Base-by-base conservation (phyloP, 495 filamentous ascomycete species). In the Neurospora sp. region DNA sequence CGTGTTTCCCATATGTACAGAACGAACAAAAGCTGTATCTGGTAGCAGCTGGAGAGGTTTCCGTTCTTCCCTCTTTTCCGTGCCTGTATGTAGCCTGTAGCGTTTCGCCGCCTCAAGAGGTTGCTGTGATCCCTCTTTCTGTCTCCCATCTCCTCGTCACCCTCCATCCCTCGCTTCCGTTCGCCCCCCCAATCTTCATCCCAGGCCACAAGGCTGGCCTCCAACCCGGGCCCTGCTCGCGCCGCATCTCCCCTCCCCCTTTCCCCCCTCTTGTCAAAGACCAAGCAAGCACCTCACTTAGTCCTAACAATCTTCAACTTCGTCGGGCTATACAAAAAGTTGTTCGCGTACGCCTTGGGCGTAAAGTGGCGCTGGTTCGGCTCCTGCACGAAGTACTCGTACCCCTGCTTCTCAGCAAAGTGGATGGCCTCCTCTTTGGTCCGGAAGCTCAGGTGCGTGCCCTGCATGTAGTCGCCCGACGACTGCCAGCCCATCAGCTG, bases 381-480 rank as follows among this genome's bases (percentile, higher is more conserved):
- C 84, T 98, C 96, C 85, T 98, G 96, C 27, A 98, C 93, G 82
- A 97, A 98, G 82, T 98, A 99, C 79, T 98, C 95, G 80, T 98
- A 99, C 42, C 96, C 96, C 80, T 99, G 96, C 88, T 97, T 99
- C 85, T 97, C 91, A 23, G 96, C 96, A 78, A 99, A 99, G 20
- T 85, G 81, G 76, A 99, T 94, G 75, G 96, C 96, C 78, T 97
- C 94, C 81, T 99, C 94, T 87, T 97, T 98, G 70, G 85, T 87
- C 83, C 92, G 93, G 88, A 99, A 99, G 80, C 90, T 90, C 73
- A 99, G 81, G 81, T 92, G 86, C 73, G 93, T 96, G 77, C 93
- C 94, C 81, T 99, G 94, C 92, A 98, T 92, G 76, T 86, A 85
- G 83, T 99, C 96, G 27, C 88, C 96, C 69, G 93, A 96, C 8